These are phyloP conservation scores for Vitis rotundifolia DNA, from an alignment of 164 flowering plant species.

Conservation along the genomic window DNA sequence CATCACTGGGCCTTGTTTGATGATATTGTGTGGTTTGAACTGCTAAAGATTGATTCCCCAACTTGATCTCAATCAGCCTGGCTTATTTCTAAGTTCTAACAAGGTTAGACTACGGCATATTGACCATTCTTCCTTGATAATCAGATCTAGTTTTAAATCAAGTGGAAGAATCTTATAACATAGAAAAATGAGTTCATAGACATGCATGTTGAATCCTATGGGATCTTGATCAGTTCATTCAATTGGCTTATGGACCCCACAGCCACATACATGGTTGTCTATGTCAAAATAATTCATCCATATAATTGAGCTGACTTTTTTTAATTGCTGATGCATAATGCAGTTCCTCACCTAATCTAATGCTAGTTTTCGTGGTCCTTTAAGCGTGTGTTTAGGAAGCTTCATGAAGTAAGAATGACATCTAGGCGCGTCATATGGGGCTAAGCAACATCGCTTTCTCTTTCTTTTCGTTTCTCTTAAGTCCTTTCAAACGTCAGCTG, in stretches of 20 bases:
- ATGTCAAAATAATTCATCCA: background rate
- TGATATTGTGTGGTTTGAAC: background rate
- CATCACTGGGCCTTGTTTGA: background rate
- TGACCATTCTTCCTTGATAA: background rate
- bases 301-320: conserved; percentile 1
- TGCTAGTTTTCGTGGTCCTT: background rate
- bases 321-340: background rate
- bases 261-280: background rate
- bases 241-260: background rate
- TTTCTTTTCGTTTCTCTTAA: background rate
- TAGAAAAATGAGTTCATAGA: background rate
- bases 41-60: background rate
- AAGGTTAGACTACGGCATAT: background rate
- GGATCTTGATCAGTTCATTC: background rate
- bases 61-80: background rate
- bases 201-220: background rate
- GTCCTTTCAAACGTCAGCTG: background rate
- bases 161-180: background rate
- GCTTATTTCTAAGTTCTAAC: background rate
- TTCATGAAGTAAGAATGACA: background rate
- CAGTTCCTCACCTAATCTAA: background rate
- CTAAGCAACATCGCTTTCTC: background rate
- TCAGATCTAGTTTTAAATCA: background rate
- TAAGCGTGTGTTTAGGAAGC: background rate
- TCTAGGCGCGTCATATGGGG: background rate